Evolutionary conservation across 2,329 filamentous ascomycete genomes (phyloP).

Genomic region (Nothophoma quercina): DNA sequence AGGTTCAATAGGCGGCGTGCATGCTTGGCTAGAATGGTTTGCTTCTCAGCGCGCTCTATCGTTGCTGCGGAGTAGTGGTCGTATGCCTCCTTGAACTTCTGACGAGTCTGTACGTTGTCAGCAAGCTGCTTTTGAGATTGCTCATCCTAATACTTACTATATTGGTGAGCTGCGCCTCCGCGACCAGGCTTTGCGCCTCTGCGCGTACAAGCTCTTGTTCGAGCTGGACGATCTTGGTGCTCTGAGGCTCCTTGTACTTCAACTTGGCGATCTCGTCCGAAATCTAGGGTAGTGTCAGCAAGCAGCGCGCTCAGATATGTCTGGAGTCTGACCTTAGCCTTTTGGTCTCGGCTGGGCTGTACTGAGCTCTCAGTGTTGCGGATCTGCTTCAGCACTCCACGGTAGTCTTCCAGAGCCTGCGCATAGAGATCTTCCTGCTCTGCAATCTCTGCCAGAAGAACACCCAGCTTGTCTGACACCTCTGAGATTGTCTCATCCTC

Average conservation of each 20-base stretch:
- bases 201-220: slow-evolving; percentile 97
- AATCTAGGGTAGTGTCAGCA: slow-evolving; percentile 58
- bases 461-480: slow-evolving; percentile 93
- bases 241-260: slow-evolving; percentile 91
- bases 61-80: slow-evolving; percentile 86
- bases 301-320: background rate
- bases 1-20: slow-evolving; percentile 84
- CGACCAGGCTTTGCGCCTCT: slow-evolving; percentile 94
- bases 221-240: slow-evolving; percentile 78
- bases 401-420: slow-evolving; percentile 84
- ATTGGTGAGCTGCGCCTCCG: slow-evolving; percentile 95
- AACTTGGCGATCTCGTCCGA: slow-evolving; percentile 90
- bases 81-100: slow-evolving; percentile 96
- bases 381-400: slow-evolving; percentile 85
- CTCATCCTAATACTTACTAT: slow-evolving; percentile 62
- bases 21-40: slow-evolving; percentile 91
- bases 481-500: slow-evolving; percentile 87
- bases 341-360: slow-evolving; percentile 87
- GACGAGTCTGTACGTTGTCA: slow-evolving; percentile 73
- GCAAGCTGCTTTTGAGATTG: background rate
- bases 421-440: slow-evolving; percentile 93
- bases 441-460: slow-evolving; percentile 88
- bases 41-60: slow-evolving; percentile 96
- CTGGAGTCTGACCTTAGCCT: slow-evolving; percentile 66
- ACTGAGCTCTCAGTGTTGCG: slow-evolving; percentile 95